These are phyloP conservation scores for Phlebiopsis flavidoalba DNA, from an alignment of 768 basidiomycete species.

Conservation along the genomic window DNA sequence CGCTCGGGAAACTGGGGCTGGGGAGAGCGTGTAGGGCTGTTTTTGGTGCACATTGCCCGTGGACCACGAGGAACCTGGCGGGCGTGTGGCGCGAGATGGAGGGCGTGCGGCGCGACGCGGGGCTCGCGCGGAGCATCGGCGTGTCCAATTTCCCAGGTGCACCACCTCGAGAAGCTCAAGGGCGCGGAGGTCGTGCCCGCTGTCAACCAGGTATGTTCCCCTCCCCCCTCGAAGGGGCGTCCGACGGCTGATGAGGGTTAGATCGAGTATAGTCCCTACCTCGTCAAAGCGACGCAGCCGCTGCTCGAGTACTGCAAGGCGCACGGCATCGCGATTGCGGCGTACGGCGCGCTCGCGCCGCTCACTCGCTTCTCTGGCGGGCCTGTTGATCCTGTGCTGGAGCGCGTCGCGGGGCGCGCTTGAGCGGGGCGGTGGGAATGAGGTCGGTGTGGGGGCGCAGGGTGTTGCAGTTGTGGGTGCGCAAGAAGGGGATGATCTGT, in stretches of 20 bases:
- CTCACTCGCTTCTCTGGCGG: slow-evolving; percentile 32
- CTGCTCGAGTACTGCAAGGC: slow-evolving; percentile 28
- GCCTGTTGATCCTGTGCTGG: slow-evolving; percentile 33
- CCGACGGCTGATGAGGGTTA: slow-evolving; percentile 10
- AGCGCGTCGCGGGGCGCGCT: slow-evolving; percentile 23
- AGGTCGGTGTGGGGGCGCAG: slow-evolving; percentile 21
- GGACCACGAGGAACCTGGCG: slow-evolving; percentile 22
- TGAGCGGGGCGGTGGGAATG: neutral
- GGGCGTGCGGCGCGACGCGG: slow-evolving; percentile 35
- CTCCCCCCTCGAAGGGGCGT: slow-evolving; percentile 17
- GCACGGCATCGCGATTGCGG: slow-evolving; percentile 32
- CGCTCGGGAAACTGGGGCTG: slow-evolving; percentile 36
- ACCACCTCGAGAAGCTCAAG: slow-evolving; percentile 37
- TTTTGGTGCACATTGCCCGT: slow-evolving; percentile 38
- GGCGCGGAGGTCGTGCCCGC: slow-evolving; percentile 41
- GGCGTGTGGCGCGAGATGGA: slow-evolving; percentile 41
- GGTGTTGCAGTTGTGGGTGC: slow-evolving; percentile 26
- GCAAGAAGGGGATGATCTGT: slow-evolving; percentile 23
- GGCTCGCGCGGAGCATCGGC: slow-evolving; percentile 37
- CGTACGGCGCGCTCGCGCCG: slow-evolving; percentile 36
- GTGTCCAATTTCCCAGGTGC: slow-evolving; percentile 51
- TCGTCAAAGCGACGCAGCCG: slow-evolving; percentile 36
- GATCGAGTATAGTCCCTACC: slow-evolving; percentile 53
- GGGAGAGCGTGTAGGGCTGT: slow-evolving; percentile 37
- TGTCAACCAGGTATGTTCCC: slow-evolving; percentile 59